phyloP scores from a whole-genome alignment of 208 protist genomes.

The Trypanosoma theileri region DNA sequence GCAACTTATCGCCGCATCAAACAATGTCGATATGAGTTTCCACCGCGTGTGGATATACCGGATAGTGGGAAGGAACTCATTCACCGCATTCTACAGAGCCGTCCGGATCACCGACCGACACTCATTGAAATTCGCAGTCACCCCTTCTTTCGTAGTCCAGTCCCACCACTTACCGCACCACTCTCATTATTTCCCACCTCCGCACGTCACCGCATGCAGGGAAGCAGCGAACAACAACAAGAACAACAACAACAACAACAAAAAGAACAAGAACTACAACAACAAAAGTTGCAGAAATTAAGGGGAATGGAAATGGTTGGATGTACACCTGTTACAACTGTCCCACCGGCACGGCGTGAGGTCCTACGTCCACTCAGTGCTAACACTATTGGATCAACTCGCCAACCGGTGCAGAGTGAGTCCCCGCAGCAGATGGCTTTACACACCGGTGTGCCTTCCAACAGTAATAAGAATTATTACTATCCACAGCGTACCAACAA shows the following conservation, averaged over 20 bases:
- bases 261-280: neutral
- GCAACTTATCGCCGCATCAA: slow-evolving; percentile 96
- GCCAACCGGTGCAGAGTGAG: slow-evolving; percentile 13
- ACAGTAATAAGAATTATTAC: neutral
- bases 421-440: slow-evolving; percentile 4
- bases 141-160: slow-evolving; percentile 80
- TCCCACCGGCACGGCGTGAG: slow-evolving; percentile 36
- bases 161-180: slow-evolving; percentile 51
- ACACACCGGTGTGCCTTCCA: slow-evolving; percentile 3
- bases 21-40: slow-evolving; percentile 93
- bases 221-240: slow-evolving; percentile 1
- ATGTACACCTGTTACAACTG: slow-evolving; percentile 12
- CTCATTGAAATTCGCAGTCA: slow-evolving; percentile 86
- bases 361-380: slow-evolving; percentile 49
- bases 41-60: slow-evolving; percentile 59
- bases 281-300: neutral
- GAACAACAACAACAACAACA: slow-evolving; percentile 2
- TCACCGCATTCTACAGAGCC: slow-evolving; percentile 81
- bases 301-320: slow-evolving; percentile 12
- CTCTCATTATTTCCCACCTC: slow-evolving; percentile 45
- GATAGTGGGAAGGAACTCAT: slow-evolving; percentile 90
- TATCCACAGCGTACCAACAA: neutral
- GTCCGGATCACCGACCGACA: slow-evolving; percentile 81
- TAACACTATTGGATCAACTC: slow-evolving; percentile 29
- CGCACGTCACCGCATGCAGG: slow-evolving; percentile 21